These are phyloP conservation scores for Fimicolochytrium jonesii DNA, from an alignment of 192 early-diverging fungal genomes.

Conservation along the genomic window DNA sequence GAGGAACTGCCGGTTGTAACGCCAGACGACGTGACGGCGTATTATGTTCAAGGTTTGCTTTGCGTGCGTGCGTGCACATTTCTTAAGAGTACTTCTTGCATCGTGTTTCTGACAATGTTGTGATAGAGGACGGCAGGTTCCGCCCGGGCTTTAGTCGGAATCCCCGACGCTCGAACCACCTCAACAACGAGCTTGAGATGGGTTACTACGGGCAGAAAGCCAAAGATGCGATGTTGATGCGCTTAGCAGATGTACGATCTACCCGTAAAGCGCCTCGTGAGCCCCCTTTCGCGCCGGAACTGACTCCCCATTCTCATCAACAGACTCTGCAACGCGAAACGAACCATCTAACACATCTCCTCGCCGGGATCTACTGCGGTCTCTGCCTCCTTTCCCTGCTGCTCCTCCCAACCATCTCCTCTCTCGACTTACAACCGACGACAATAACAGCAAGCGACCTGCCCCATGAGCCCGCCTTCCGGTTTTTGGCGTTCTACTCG, in stretches of 20 bases:
- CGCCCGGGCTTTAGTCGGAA: neutral
- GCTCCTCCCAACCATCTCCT: neutral
- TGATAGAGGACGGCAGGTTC: too few species aligned
- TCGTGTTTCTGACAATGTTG: neutral
- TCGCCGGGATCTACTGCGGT: constrained; percentile 12
- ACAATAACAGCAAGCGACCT: neutral
- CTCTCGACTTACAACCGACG: neutral
- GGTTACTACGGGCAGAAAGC: neutral
- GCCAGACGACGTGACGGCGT: neutral
- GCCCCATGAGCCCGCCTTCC: neutral
- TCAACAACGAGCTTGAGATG: neutral
- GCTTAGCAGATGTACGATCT: neutral
- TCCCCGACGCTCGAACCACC: neutral
- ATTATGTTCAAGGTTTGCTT: too few species aligned
- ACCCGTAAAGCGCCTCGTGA: too few species aligned
- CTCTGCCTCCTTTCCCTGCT: constrained; percentile 4
- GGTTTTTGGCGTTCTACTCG: neutral
- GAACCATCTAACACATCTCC: neutral
- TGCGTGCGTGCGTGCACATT: too few species aligned
- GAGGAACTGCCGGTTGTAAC: neutral
- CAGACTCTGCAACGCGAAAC: neutral
- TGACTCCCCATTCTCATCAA: neutral
- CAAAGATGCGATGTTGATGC: neutral
- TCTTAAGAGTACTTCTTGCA: too few species aligned
- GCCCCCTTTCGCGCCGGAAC: too few species aligned